Evolutionary conservation across 2,329 filamentous ascomycete genomes (phyloP).

Genomic region (Phyllosticta ampelicida): DNA sequence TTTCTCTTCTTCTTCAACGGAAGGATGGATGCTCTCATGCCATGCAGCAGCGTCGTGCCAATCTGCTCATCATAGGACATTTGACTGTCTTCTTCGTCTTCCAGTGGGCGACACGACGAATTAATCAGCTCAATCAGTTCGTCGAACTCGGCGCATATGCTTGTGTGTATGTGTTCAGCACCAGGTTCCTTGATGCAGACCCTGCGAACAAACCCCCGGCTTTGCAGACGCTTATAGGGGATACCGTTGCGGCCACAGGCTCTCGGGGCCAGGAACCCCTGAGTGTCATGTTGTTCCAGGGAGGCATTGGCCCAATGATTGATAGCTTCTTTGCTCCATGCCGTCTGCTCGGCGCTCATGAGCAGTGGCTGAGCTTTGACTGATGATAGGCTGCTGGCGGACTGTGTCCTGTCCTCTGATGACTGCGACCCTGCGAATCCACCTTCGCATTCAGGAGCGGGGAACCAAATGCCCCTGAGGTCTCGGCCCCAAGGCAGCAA

Average conservation of each 20-base stretch:
- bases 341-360: constrained; percentile 28
- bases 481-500: constrained; percentile 57
- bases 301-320: constrained; percentile 36
- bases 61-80: background rate
- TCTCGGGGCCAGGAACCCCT: constrained; percentile 51
- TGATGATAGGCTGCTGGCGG: constrained; percentile 13
- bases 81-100: constrained; percentile 16
- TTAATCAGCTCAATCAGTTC: constrained; percentile 33
- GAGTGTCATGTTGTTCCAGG: constrained; percentile 25
- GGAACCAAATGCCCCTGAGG: constrained; percentile 45
- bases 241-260: constrained; percentile 54
- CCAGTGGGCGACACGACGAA: constrained; percentile 16
- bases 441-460: constrained; percentile 30
- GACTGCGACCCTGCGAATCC: constrained; percentile 27
- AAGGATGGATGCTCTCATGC: constrained; percentile 58
- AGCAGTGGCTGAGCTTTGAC: constrained; percentile 9
- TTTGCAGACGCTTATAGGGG: constrained; percentile 61
- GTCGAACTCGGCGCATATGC: constrained; percentile 53
- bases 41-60: constrained; percentile 32
- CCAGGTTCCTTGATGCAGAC: constrained; percentile 52
- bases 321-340: constrained; percentile 39
- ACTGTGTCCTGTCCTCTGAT: constrained; percentile 37
- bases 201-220: constrained; percentile 58
- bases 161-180: constrained; percentile 55
- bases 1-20: constrained; percentile 67